Conservation (phyloP, 768 basidiomycete species). For the Tricholoma sp. region DNA sequence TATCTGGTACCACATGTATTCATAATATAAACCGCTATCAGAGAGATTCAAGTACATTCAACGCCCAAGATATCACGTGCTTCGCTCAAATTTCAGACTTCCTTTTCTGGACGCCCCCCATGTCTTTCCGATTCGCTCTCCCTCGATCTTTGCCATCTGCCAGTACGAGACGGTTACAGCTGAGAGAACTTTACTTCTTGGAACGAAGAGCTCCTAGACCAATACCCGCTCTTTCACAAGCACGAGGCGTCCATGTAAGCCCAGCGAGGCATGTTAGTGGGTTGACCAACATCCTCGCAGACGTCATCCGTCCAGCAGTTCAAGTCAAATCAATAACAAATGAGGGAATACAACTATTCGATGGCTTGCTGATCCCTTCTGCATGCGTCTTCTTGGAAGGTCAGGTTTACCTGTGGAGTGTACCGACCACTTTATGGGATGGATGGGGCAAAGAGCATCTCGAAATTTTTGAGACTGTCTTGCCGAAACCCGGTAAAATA, state of each 20-base stretch:
- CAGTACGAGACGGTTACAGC: background rate
- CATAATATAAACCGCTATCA: no score
- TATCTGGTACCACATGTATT: no score
- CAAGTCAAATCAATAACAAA: conserved; percentile 64
- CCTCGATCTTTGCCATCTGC: no score
- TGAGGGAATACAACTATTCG: conserved; percentile 64
- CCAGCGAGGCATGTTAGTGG: conserved; percentile 22
- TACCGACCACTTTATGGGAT: conserved; percentile 54
- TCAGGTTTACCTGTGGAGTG: conserved; percentile 88
- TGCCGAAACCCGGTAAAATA: conserved; percentile 79
- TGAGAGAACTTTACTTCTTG: background rate
- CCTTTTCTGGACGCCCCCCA: conserved; percentile 1
- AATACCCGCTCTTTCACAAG: background rate
- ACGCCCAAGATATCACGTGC: background rate
- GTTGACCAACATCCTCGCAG: conserved; percentile 72
- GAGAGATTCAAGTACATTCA: background rate
- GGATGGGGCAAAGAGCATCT: conserved; percentile 76
- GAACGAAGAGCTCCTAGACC: background rate
- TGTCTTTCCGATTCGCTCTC: conserved; percentile 2
- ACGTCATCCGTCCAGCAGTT: conserved; percentile 62
- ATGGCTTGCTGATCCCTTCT: conserved; percentile 72
- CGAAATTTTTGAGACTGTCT: conserved; percentile 73
- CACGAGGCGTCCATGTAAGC: conserved; percentile 15
- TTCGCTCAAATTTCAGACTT: background rate
- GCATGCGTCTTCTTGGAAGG: conserved; percentile 85